Evolutionary conservation across 192 early-diverging fungal species (phyloP), one percentile per base, ranked within the genome.

Genomic region (Jimgerdemannia lactiflua): DNA sequence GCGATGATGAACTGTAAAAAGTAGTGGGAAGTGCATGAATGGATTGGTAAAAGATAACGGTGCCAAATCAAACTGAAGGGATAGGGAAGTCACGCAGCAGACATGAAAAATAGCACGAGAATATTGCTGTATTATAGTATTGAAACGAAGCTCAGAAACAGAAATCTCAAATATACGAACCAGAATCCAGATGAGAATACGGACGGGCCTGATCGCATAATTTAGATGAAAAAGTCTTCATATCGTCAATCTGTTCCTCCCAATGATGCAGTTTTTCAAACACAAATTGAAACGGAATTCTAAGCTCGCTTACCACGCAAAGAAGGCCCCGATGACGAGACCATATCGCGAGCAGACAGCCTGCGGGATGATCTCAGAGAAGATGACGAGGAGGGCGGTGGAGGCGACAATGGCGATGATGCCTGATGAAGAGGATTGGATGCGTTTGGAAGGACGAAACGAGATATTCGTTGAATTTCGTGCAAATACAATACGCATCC

Each of bases 321-420:
- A 95, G 63, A 92, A 90, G 4, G 97, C 95, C 4, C 97, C 97
- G 43, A 99, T 89, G 3, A 90, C 89, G 59, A 99, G 86, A 1
- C 97, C 96, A 79, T 97, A 91, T 8, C 93, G 87, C 6, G 95
- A 90, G 73, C 95, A 97, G 6, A 97, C 84, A 9, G 96, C 92
- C 75, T 97, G 96, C 20, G 97, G 96, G 71, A 98, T 93, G 69
- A 98, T 94, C 83, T 98, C 97, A 65, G 95, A 95, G 84, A 97
- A 98, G 42, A 98, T 80, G 11, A 98, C 93, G 67, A 98, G 91
- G 18, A 96, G 75, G 0, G 85, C 89, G 4, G 93, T 97, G 4
- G 95, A 97, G 3, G 89, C 86, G 11, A 98, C 73, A 66, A 98
- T 87, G 2, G 96, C 95, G 44, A 89, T 90, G 69, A 92, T 76